A percentile compares a stretch with the other conserved stretches of the same genome.
phyloP scores from a whole-genome alignment of 768 basidiomycete species.

The Hygrophoropsis aurantiaca region DNA sequence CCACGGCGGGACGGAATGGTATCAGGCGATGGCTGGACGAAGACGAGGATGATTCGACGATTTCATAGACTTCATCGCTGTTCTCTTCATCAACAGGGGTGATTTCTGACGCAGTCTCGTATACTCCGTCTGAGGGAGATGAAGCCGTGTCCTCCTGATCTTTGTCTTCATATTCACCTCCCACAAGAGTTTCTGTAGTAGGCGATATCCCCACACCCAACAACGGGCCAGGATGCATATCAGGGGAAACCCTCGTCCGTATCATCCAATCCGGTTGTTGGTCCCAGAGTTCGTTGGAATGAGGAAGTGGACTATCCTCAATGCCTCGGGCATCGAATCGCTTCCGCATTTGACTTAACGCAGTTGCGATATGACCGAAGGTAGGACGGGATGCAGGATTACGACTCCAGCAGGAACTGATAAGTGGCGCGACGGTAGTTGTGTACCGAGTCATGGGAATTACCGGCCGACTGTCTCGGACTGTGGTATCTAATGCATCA shows the following conservation, averaged over 20 bases:
- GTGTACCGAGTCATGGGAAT: constrained; percentile 41
- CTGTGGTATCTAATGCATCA: constrained; percentile 29
- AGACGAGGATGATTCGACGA: background rate
- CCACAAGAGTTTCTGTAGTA: background rate
- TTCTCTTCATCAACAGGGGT: constrained; percentile 14
- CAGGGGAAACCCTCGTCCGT: constrained; percentile 29
- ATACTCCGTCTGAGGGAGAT: constrained; percentile 21
- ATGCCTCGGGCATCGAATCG: constrained; percentile 27
- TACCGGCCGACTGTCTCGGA: constrained; percentile 49
- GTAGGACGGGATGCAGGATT: constrained; percentile 51
- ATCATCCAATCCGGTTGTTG: constrained; percentile 12
- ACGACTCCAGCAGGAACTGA: constrained; percentile 57
- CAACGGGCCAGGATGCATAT: constrained; percentile 34
- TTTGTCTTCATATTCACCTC: no score
- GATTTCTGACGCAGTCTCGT: constrained; percentile 27
- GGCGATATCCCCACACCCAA: constrained; percentile 19
- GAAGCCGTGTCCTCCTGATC: constrained; percentile 5
- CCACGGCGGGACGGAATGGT: background rate
- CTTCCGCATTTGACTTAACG: constrained; percentile 45
- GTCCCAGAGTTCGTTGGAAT: constrained; percentile 21
- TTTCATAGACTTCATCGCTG: background rate
- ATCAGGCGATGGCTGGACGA: background rate
- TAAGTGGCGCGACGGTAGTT: constrained; percentile 38
- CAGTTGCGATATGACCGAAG: constrained; percentile 49
- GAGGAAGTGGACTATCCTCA: constrained; percentile 29